Base-by-base conservation (phyloP, 192 early-diverging fungal genomes). In the Coemansia furcata region DNA sequence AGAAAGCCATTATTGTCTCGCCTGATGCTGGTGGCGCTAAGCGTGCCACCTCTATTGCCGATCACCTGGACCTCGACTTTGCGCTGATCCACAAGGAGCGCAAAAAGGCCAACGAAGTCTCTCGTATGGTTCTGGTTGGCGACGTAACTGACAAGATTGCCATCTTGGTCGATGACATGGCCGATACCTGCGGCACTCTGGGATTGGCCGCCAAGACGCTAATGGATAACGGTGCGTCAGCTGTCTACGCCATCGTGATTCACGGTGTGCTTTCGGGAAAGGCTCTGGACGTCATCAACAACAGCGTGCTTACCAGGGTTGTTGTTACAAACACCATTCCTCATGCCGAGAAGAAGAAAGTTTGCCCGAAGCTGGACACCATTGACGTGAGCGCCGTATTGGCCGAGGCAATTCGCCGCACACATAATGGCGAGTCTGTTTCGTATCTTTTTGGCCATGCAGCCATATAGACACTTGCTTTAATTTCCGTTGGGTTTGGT, bases 51-150 rank as follows among this genome's bases (percentile, higher is more conserved):
- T 83, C 87, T 15, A 97, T 98, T 68, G 95, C 95, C 35, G 95
- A 98, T 71, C 92, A 92, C 68, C 85, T 98, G 35, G 86, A 89
- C 67, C 87, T 98, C 80, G 95, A 97, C 62, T 98, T 98, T 86
- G 97, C 97, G 17, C 86, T 98, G 63, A 96, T 98, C 76, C 97
- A 98, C 86, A 97, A 96, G 84, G 97, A 99, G 84, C 86, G 93
- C 62, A 91, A 91, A 72, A 90, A 90, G 84, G 93, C 93, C 29
- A 91, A 95, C 80, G 87, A 91, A 78, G 91, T 95, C 57, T 89
- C 91, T 40, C 87, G 89, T 38, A 96, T 99, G 94, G 91, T 96
- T 40, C 86, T 99, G 44, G 95, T 99, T 23, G 97, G 97, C 65
- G 92, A 99, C 76, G 97, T 99, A 35, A 85, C 78, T 64, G 91